Evolutionary conservation across 129 eudicot species (phyloP), one percentile per base, ranked within the genome.

Genomic region (Silybum marianum): DNA sequence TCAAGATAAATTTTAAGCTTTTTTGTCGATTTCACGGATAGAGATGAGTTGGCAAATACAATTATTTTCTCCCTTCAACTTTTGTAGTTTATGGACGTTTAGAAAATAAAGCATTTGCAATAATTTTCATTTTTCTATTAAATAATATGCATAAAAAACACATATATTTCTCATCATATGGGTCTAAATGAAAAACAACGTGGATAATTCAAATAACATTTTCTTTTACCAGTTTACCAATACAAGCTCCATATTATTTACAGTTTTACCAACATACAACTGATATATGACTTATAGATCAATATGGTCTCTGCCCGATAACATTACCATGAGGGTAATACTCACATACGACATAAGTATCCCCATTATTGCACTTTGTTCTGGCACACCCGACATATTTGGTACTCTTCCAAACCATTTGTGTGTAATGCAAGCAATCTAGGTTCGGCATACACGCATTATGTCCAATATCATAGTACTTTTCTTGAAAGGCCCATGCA

Each of bases 271-370:
- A 16, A 22, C 12, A 22, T 63, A 22, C 24, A 21, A 63, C 28
- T 1, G 1, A 63, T 10, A 23, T 65, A 65, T 6, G 3, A 9
- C 70, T 28, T 63, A 19, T 7, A 0, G 0, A 23, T 65, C 70
- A 42, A 34, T 48, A 48, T 11, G 78, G 78, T 30, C 69, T 48
- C 25, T 74, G 63, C 4, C 78, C 78, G 7, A 74, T 48, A 38
- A 74, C 39, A 74, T 73, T 73, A 9, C 78, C 78, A 51, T 74
- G 46, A n/a, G 77, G 77, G 26, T 28, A 73, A 73, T 73, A 73
- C 40, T 73, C 77, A 7, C 63, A 73, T 3, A 73, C 36, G 4
- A 73, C 77, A 22, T 39, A 73, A 73, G 77, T 73, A 42, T 73
- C 77, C 63, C 77, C 77, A 73, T 0, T 73, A 12, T 73, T 23